These are phyloP conservation scores for Trichoderma simmonsii DNA, from an alignment of 2,329 filamentous ascomycete species.

Conservation along the genomic window DNA sequence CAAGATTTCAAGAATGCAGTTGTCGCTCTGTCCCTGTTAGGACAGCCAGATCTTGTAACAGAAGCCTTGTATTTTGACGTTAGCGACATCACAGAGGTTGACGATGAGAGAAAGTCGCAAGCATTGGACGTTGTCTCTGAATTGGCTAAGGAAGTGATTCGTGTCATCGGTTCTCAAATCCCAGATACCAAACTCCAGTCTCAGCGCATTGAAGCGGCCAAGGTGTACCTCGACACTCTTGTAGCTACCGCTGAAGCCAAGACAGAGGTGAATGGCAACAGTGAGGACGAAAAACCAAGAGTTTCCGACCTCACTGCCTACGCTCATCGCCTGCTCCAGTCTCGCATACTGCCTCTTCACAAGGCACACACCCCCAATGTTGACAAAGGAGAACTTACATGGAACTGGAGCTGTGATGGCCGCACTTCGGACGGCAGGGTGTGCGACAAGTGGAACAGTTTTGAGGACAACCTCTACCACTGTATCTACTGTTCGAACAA, in stretches of 20 bases:
- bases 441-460: background rate
- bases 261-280: background rate
- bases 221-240: background rate
- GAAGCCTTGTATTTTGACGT: background rate
- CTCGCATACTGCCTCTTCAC: background rate
- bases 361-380: background rate
- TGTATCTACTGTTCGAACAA: background rate
- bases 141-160: background rate
- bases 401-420: background rate
- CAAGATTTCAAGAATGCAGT: background rate
- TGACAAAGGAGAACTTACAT: background rate
- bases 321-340: background rate
- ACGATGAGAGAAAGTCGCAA: background rate
- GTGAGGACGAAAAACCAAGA: background rate
- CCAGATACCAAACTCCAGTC: background rate
- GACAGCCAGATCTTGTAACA: background rate
- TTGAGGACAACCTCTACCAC: background rate
- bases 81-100: background rate
- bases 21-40: background rate
- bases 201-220: background rate
- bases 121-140: background rate
- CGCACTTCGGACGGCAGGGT: background rate
- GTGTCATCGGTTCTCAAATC: background rate
- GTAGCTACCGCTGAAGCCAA: background rate
- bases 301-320: background rate